Conservation (phyloP, 2,329 filamentous ascomycete genomes). For the Fonsecaea nubica region DNA sequence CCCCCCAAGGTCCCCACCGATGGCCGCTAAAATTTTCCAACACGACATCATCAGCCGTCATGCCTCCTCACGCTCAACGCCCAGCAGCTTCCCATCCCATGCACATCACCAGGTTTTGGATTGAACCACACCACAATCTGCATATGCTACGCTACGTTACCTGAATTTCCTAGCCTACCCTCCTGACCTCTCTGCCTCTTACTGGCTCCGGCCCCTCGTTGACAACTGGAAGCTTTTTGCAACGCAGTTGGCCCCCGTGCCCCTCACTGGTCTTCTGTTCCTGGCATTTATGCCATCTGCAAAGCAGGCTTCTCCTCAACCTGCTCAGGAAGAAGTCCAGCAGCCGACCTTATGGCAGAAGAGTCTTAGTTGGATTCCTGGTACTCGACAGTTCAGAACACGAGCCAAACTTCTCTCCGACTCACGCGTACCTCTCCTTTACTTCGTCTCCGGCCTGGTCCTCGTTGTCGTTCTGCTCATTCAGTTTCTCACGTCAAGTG, state of each 20-base stretch:
- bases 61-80: neutral
- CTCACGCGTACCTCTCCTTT: conserved; percentile 32
- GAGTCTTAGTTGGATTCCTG: conserved; percentile 28
- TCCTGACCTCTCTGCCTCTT: conserved; percentile 13
- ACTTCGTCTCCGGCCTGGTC: conserved; percentile 33
- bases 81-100: conserved; percentile 10
- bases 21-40: conserved; percentile 2
- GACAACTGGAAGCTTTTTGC: conserved; percentile 14
- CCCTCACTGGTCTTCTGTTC: conserved; percentile 21
- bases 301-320: conserved; percentile 31
- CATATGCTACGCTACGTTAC: conserved; percentile 21
- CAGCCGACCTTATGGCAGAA: conserved; percentile 28
- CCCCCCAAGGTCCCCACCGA: too few species aligned
- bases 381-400: conserved; percentile 30
- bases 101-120: neutral
- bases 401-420: conserved; percentile 32
- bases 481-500: conserved; percentile 31
- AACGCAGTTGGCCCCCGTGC: conserved; percentile 12
- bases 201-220: conserved; percentile 24
- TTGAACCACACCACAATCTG: conserved; percentile 17
- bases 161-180: conserved; percentile 8
- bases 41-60: conserved; percentile 19
- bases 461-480: conserved; percentile 29
- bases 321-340: conserved; percentile 14
- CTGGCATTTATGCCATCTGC: conserved; percentile 24